Evolutionary conservation across 441 rosid species (phyloP), one percentile per base, ranked within the genome.

Genomic region (Populus hybrid): DNA sequence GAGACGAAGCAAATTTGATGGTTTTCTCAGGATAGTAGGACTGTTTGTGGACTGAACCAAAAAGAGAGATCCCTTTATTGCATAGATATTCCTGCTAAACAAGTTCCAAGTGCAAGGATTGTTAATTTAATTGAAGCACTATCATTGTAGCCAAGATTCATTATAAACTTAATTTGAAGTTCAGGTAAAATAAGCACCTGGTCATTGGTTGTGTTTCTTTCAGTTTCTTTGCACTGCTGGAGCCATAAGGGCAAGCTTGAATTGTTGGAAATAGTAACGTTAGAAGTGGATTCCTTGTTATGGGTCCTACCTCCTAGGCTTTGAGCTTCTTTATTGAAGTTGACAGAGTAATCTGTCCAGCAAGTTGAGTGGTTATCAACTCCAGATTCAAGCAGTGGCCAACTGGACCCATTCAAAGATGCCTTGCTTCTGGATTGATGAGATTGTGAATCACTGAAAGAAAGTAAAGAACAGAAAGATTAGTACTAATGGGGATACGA

Each of bases 221-320:
- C 76, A 18, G 76, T 83, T 80, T 90, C 87, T 83, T 90, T 90
- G 85, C 83, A 81, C 75, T 83, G 83, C 74, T 79, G 87, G 24
- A 90, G 90, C 97, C 94, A 92, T 23, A 80, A 59, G 16, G 96
- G 96, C 85, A 92, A 81, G 76, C 79, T 87, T 78, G 90, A 86
- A 76, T 75, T 79, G 30, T 78, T 64, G 3, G 87, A 74, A 50
- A 74, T 80, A 9, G 74, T 57, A 16, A 69, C 34, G 46, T 14
- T 65, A 20, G 69, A 34, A 16, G 69, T 16, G 4, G 71, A 35
- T 50, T 83, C 85, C 78, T 83, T 85, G 67, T 74, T 74, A 8
- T 46, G 80, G 40, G 63, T 14, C 66, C 77, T 74, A 67, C 79
- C 8, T 28, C 32, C 78, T 6, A 78, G 72, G 74, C 57, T 86